These are phyloP conservation scores for Oldenlandia corymbosa DNA, from an alignment of 257 asterid species.

Conservation along the genomic window DNA sequence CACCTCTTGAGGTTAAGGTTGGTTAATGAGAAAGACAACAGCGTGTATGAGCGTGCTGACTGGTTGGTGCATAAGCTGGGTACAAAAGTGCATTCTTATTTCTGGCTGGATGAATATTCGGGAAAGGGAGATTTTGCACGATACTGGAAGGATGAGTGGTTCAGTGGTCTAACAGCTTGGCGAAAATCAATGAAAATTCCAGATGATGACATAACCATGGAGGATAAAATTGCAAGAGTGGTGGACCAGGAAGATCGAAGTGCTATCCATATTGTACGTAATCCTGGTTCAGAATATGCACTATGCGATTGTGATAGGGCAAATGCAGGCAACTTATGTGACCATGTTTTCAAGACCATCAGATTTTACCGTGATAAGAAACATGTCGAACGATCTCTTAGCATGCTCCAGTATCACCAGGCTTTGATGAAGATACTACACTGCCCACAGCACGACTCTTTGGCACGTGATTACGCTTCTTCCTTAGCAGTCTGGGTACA, in stretches of 20 bases:
- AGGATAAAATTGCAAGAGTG: slow-evolving; percentile 56
- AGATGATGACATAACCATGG: slow-evolving; percentile 55
- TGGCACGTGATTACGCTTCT: slow-evolving; percentile 79
- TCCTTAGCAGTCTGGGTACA: slow-evolving; percentile 65
- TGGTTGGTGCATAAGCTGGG: slow-evolving; percentile 84
- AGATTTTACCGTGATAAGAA: slow-evolving; percentile 58
- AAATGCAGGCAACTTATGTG: slow-evolving; percentile 71
- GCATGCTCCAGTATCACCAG: slow-evolving; percentile 66
- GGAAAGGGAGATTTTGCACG: slow-evolving; percentile 76
- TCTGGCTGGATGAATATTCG: slow-evolving; percentile 93
- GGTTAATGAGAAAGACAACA: slow-evolving; percentile 56
- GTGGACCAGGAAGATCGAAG: slow-evolving; percentile 39
- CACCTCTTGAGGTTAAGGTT: slow-evolving; percentile 70
- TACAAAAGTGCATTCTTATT: slow-evolving; percentile 78
- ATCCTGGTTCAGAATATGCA: slow-evolving; percentile 86
- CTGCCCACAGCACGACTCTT: slow-evolving; percentile 63
- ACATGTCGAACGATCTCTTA: slow-evolving; percentile 41
- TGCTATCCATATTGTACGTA: slow-evolving; percentile 37
- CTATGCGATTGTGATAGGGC: slow-evolving; percentile 84
- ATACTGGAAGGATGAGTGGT: slow-evolving; percentile 83
- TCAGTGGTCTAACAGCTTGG: slow-evolving; percentile 85
- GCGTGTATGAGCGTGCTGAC: slow-evolving; percentile 66
- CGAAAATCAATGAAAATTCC: slow-evolving; percentile 58
- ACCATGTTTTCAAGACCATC: slow-evolving; percentile 64
- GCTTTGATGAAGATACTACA: slow-evolving; percentile 61